phyloP scores from a whole-genome alignment of 208 protist species.

The Trichomonas vaginalis region DNA sequence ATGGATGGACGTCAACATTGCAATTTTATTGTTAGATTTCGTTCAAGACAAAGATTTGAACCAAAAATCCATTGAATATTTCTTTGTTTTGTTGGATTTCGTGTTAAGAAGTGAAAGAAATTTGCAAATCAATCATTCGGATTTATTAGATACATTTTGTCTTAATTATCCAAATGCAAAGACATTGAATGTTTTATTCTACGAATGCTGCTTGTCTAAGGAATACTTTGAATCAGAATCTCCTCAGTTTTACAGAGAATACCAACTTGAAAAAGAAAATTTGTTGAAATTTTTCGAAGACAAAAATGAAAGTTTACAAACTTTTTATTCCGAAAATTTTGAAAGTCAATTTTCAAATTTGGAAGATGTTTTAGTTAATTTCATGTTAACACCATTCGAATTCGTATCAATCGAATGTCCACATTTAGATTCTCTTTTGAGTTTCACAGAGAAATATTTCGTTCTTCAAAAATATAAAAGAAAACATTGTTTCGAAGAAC shows the following conservation, averaged over 20 bases:
- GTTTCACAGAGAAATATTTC: not conserved
- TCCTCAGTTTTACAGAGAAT: not conserved
- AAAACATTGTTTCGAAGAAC: not conserved
- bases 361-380: not conserved
- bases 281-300: not conserved
- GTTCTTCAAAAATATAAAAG: not conserved
- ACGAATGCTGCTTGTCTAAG: not conserved
- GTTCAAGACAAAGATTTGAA: not conserved
- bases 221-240: not conserved
- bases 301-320: not conserved
- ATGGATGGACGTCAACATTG: not conserved
- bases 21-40: not conserved
- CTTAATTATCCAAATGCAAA: not conserved
- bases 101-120: not conserved
- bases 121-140: not conserved
- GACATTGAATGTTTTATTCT: not conserved
- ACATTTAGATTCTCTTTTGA: not conserved
- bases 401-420: not conserved
- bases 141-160: not conserved
- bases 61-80: not conserved
- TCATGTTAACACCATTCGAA: not conserved
- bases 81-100: not conserved
- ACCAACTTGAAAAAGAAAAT: not conserved
- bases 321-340: not conserved
- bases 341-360: not conserved